Evolutionary conservation across 257 asterid species (phyloP).

Genomic region (Plectranthus barbatus): DNA sequence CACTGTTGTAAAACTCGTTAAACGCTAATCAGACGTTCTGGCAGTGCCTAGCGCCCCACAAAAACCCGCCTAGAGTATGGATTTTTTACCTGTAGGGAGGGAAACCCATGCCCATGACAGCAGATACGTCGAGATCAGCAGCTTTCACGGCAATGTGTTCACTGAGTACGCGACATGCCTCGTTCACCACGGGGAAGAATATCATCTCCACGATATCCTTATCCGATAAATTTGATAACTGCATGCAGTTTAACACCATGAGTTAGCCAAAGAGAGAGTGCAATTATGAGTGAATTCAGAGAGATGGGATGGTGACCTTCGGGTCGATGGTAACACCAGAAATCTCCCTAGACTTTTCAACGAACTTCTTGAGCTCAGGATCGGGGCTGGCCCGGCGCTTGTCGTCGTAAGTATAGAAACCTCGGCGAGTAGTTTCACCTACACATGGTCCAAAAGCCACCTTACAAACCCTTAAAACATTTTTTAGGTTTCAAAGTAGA

Average conservation of each 20-base stretch:
- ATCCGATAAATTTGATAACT: constrained; percentile 61
- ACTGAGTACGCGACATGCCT: constrained; percentile 87
- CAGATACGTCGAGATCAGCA: constrained; percentile 86
- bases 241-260: neutral
- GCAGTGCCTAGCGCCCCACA: no score
- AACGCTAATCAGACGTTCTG: no score
- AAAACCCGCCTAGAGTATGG: no score
- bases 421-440: constrained; percentile 82
- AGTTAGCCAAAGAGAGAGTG: neutral
- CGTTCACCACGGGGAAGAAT: constrained; percentile 90
- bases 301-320: constrained; percentile 40
- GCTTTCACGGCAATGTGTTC: constrained; percentile 91
- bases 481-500: neutral
- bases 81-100: constrained; percentile 98
- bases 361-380: constrained; percentile 68
- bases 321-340: constrained; percentile 76
- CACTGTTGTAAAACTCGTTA: no score
- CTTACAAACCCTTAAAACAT: no score
- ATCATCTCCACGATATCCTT: constrained; percentile 93
- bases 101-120: constrained; percentile 97
- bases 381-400: constrained; percentile 91
- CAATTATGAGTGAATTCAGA: neutral
- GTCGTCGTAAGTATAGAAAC: constrained; percentile 69
- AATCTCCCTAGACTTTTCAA: constrained; percentile 69
- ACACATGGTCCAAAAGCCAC: no score